Evolutionary conservation across 2,329 filamentous ascomycete genomes (phyloP).

Genomic region (Hypoxylon sp.): DNA sequence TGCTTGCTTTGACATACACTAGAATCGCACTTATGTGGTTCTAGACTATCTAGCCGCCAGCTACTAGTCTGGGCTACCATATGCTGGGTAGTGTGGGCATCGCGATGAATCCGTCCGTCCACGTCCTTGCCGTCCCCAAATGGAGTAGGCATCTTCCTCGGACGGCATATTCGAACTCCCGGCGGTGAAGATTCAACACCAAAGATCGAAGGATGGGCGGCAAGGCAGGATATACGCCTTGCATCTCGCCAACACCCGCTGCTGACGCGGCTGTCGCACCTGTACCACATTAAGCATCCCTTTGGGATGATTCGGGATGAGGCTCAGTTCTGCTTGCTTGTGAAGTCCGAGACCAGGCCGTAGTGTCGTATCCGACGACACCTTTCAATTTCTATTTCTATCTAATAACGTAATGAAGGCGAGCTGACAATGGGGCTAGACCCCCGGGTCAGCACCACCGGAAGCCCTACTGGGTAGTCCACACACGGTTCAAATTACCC

Average conservation of each 20-base stretch:
- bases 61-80: conserved; percentile 13
- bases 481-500: conserved; percentile 18
- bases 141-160: conserved; percentile 7
- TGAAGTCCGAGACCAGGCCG: conserved; percentile 30
- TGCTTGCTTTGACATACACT: conserved; percentile 25
- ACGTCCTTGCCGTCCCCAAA: conserved; percentile 7
- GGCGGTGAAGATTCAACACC: conserved; percentile 36
- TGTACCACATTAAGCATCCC: conserved; percentile 29
- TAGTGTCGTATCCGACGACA: conserved; percentile 42
- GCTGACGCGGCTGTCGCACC: conserved; percentile 44
- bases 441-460: conserved; percentile 11
- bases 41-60: conserved; percentile 16
- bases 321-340: conserved; percentile 42
- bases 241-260: conserved; percentile 26
- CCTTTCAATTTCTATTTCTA: conserved; percentile 35
- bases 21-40: conserved; percentile 22
- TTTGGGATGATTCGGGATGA: conserved; percentile 30
- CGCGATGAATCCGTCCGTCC: conserved; percentile 14
- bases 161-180: conserved; percentile 26
- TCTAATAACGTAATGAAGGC: conserved; percentile 37
- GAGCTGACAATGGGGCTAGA: conserved; percentile 30
- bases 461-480: conserved; percentile 5
- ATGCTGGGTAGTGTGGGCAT: conserved; percentile 13
- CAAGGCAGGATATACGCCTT: conserved; percentile 18
- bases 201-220: conserved; percentile 12